Percentiles rank a stretch among this genome's conserved stretches.
These are phyloP conservation scores for Dendrocalamus latiflorus DNA, from an alignment of 202 grass and related monocot species.

Conservation along the genomic window DNA sequence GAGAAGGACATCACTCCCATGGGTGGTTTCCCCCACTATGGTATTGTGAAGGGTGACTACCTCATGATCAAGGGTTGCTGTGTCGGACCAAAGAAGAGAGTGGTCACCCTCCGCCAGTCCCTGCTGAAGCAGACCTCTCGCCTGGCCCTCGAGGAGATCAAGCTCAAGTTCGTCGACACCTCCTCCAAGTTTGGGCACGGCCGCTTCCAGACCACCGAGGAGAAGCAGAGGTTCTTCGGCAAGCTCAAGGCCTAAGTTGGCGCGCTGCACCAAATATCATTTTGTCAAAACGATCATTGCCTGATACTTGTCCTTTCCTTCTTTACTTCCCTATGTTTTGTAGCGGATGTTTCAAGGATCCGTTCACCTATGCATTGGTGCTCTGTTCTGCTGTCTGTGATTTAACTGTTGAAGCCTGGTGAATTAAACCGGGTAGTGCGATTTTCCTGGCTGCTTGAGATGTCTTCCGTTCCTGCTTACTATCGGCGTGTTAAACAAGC, in stretches of 20 bases:
- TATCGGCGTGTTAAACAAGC: too few species aligned
- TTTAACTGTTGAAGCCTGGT: neutral
- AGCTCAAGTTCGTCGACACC: conserved; percentile 89
- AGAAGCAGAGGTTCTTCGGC: conserved; percentile 79
- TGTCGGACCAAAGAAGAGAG: conserved; percentile 87
- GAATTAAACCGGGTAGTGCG: neutral
- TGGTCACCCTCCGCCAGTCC: conserved; percentile 79
- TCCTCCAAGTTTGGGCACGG: conserved; percentile 92
- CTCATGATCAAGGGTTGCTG: conserved; percentile 92
- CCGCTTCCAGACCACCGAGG: conserved; percentile 84
- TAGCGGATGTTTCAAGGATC: conserved; percentile 38
- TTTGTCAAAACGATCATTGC: conserved; percentile 7
- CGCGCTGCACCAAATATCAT: neutral
- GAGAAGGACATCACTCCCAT: conserved; percentile 96
- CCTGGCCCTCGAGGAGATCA: conserved; percentile 76
- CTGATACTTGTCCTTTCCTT: conserved; percentile 16
- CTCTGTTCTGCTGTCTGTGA: neutral
- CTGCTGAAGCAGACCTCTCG: conserved; percentile 84
- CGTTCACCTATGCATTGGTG: conserved; percentile 14
- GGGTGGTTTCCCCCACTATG: conserved; percentile 93
- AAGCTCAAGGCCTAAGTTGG: conserved; percentile 51
- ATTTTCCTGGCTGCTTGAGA: neutral
- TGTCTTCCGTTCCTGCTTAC: too few species aligned
- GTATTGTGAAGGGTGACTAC: conserved; percentile 81
- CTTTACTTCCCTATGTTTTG: conserved; percentile 36